phyloP scores from a whole-genome alignment of 768 basidiomycete species.

The Suillus hirtellus region DNA sequence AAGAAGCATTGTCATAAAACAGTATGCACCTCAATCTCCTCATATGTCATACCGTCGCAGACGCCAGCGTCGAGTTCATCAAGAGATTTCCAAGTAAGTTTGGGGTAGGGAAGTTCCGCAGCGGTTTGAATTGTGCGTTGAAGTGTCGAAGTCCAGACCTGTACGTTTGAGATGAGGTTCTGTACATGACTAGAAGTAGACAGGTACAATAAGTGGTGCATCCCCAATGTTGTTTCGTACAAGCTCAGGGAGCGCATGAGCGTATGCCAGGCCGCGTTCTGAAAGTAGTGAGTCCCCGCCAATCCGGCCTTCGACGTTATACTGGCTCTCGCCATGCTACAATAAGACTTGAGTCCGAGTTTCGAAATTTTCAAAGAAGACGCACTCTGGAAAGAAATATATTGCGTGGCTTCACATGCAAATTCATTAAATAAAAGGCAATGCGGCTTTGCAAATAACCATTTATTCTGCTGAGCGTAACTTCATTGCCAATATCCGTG shows the following conservation, averaged over 20 bases:
- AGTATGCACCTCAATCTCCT: constrained; percentile 86
- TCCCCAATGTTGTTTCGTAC: constrained; percentile 91
- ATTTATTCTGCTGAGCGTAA: constrained; percentile 82
- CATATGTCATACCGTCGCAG: constrained; percentile 99
- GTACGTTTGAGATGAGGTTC: constrained; percentile 2
- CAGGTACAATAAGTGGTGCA: constrained; percentile 61
- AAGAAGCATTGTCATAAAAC: background rate
- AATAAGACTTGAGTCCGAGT: constrained; percentile 13
- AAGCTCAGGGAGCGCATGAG: constrained; percentile 79
- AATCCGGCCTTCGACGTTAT: constrained; percentile 94
- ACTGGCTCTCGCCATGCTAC: constrained; percentile 97
- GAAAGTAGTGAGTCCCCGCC: constrained; percentile 96
- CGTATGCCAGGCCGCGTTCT: constrained; percentile 80
- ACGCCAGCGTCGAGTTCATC: constrained; percentile 99
- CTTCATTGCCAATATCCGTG: constrained; percentile 89
- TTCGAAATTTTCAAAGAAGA: constrained; percentile 7
- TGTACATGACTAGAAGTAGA: background rate
- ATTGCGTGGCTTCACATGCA: constrained; percentile 94
- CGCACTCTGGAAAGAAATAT: constrained; percentile 94
- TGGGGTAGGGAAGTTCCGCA: constrained; percentile 76
- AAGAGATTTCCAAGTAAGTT: constrained; percentile 97
- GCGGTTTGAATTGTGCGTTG: constrained; percentile 92
- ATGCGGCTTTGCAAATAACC: constrained; percentile 97
- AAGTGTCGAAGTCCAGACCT: constrained; percentile 99
- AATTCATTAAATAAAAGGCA: constrained; percentile 97